Conservation (phyloP, 352 stramenopile genomes). For the Globisporangium spiculum region DNA sequence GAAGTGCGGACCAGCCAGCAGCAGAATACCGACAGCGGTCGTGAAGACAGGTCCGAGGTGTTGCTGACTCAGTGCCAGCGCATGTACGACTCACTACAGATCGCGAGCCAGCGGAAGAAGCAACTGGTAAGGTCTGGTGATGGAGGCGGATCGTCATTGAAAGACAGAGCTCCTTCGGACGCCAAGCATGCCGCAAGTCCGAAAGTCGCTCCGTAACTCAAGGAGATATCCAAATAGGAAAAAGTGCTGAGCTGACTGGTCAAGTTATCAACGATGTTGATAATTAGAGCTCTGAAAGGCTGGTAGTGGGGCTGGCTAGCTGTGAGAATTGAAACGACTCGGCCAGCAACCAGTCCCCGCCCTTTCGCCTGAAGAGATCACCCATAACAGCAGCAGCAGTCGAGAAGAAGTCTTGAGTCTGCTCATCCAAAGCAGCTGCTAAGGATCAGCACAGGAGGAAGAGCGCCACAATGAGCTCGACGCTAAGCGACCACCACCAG, state of each 20-base stretch:
- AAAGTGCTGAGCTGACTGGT: background rate
- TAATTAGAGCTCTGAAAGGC: background rate
- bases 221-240: background rate
- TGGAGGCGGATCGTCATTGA: background rate
- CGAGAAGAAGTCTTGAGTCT: background rate
- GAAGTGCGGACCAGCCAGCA: constrained; percentile 19
- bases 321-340: background rate
- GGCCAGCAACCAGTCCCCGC: background rate
- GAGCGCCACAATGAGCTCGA: constrained; percentile 20
- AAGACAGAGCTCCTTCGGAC: background rate
- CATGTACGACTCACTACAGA: constrained; percentile 20
- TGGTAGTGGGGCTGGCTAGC: background rate
- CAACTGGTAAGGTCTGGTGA: background rate
- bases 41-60: constrained; percentile 9
- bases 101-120: background rate
- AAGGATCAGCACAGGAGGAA: background rate
- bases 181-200: background rate
- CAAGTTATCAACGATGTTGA: background rate
- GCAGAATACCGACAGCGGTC: background rate
- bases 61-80: constrained; percentile 24
- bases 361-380: background rate
- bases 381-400: background rate
- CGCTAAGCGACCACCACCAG: constrained; percentile 53
- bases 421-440: background rate
- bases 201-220: constrained; percentile 3